Conservation (phyloP, 2,329 filamentous ascomycete genomes). For the Colletotrichum noveboracense region DNA sequence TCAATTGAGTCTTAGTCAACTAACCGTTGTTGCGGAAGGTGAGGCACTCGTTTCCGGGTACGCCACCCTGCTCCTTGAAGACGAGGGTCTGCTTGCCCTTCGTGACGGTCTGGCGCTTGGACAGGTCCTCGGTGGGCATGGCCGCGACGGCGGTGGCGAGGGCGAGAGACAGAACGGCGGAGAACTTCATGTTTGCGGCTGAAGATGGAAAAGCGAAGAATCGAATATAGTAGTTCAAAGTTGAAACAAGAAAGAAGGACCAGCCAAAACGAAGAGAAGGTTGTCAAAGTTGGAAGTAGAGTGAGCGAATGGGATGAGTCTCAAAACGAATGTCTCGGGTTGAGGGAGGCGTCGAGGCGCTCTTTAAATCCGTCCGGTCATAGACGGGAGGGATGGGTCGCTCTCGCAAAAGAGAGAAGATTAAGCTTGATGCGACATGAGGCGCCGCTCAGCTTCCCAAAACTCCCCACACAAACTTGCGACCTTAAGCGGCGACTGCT, state of each 20-base stretch:
- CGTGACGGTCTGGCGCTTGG: conserved; percentile 7
- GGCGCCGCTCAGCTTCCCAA: not conserved
- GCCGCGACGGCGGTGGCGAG: conserved; percentile 23
- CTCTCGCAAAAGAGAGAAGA: not conserved
- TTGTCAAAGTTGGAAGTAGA: not conserved
- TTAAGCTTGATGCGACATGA: conserved; percentile 16
- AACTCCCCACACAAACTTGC: not conserved
- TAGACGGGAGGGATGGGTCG: not conserved
- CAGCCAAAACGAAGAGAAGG: conserved; percentile 8
- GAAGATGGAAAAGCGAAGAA: not conserved
- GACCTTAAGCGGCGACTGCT: not conserved
- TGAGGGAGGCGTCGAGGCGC: not conserved
- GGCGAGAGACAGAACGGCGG: conserved; percentile 24
- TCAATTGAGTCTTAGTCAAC: not conserved
- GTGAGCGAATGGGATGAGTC: not conserved
- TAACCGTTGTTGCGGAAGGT: conserved; percentile 47
- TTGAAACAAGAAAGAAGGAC: not conserved
- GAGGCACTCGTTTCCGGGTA: conserved; percentile 40
- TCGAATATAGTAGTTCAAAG: not conserved
- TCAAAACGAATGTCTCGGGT: not conserved
- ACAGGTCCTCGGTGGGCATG: conserved; percentile 13
- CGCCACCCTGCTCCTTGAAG: conserved; percentile 41
- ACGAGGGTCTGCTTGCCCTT: conserved; percentile 29
- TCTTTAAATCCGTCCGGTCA: not conserved
- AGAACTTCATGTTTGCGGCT: conserved; percentile 25